phyloP scores from a whole-genome alignment of 1,284 basidiomycete species.

The Phylloboletellus chloephorus region DNA sequence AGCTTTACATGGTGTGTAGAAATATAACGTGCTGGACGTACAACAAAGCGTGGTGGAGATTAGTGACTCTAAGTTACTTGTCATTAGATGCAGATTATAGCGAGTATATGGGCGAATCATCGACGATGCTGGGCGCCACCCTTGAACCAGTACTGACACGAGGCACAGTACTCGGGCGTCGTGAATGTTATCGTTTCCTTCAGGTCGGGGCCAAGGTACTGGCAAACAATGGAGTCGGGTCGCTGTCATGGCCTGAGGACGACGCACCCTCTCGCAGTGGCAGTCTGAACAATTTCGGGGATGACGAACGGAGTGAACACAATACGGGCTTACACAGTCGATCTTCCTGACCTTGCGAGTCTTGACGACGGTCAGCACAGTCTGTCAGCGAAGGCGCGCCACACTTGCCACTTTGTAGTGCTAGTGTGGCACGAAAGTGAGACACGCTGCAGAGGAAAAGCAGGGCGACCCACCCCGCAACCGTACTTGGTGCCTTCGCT shows the following conservation, averaged over 20 bases:
- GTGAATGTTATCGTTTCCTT: slow-evolving; percentile 52
- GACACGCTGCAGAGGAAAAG: slow-evolving; percentile 8
- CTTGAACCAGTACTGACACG: slow-evolving; percentile 63
- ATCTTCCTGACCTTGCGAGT: slow-evolving; percentile 54
- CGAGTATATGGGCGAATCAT: slow-evolving; percentile 18
- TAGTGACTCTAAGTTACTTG: slow-evolving; percentile 28
- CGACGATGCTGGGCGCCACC: slow-evolving; percentile 33
- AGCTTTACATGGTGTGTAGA: too few species aligned
- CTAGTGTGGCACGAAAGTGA: slow-evolving; percentile 28
- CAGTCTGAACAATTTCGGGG: slow-evolving; percentile 50
- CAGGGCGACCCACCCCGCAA: slow-evolving; percentile 58
- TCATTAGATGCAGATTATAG: slow-evolving; percentile 21
- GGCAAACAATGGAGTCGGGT: slow-evolving; percentile 13
- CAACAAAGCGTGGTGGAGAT: slow-evolving; percentile 17
- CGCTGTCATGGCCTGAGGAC: slow-evolving; percentile 16
- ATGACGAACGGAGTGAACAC: slow-evolving; percentile 54
- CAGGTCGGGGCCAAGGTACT: slow-evolving; percentile 68
- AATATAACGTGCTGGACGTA: slow-evolving; percentile 17
- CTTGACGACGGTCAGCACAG: slow-evolving; percentile 33
- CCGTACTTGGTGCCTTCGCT: slow-evolving; percentile 73
- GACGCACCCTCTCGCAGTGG: slow-evolving; percentile 44
- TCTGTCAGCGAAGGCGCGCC: not conserved
- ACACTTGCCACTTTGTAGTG: slow-evolving; percentile 51
- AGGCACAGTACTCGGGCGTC: slow-evolving; percentile 53
- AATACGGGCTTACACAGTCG: slow-evolving; percentile 57